Evolutionary conservation across 2,329 filamentous ascomycete genomes (phyloP).

Genomic region (Scedosporium minutisporum): DNA sequence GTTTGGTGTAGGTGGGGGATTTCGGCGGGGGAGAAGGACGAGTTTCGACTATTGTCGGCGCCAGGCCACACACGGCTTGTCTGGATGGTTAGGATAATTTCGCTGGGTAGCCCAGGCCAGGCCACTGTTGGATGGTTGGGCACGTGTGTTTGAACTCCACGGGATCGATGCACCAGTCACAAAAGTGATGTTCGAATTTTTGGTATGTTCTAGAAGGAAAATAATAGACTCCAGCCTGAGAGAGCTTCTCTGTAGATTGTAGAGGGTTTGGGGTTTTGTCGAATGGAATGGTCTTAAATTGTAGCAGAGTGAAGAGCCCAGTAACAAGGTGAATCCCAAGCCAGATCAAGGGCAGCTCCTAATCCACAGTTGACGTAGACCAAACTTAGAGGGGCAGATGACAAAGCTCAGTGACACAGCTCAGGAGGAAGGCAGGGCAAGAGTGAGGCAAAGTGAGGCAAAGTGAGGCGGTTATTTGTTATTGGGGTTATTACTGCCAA

Average conservation of each 20-base stretch:
- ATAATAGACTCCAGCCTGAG: background rate
- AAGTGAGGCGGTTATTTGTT: background rate
- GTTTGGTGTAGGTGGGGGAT: too few relatives aligned
- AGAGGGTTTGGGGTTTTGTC: background rate
- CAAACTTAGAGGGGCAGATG: conserved; percentile 4
- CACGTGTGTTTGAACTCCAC: background rate
- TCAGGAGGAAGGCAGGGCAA: background rate
- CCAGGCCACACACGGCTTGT: background rate
- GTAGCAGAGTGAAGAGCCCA: background rate
- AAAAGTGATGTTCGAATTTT: background rate
- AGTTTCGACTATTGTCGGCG: background rate
- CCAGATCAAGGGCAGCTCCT: background rate
- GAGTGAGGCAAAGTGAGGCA: background rate
- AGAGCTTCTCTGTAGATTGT: background rate
- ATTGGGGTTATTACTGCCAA: too few relatives aligned
- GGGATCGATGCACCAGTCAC: background rate
- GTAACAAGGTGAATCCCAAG: too few relatives aligned
- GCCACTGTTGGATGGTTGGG: background rate
- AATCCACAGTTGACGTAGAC: too few relatives aligned
- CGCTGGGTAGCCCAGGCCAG: background rate
- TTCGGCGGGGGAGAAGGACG: background rate
- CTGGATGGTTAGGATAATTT: background rate
- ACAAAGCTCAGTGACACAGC: background rate
- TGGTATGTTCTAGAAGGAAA: background rate
- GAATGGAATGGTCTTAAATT: background rate